Evolutionary conservation across 2,329 filamentous ascomycete species (phyloP).

Genomic region (Colletotrichum filicis): DNA sequence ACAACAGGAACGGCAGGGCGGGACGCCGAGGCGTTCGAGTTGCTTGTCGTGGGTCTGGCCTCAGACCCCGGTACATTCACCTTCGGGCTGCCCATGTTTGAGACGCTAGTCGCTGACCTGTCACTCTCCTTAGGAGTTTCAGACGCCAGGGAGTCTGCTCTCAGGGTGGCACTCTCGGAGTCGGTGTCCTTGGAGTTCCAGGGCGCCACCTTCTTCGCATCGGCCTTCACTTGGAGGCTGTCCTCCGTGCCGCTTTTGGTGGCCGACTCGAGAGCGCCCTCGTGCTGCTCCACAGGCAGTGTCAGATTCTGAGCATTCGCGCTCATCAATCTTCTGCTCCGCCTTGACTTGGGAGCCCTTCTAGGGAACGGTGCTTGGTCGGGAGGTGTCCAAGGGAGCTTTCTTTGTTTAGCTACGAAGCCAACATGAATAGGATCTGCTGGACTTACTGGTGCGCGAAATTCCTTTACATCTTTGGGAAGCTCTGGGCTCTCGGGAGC

Average conservation of each 20-base stretch:
- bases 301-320: slow-evolving; percentile 53
- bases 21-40: slow-evolving; percentile 27
- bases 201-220: slow-evolving; percentile 7
- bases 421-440: background rate
- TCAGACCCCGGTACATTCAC: slow-evolving; percentile 37
- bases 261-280: slow-evolving; percentile 37
- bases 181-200: slow-evolving; percentile 19
- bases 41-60: slow-evolving; percentile 32
- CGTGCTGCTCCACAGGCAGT: slow-evolving; percentile 53
- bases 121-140: slow-evolving; percentile 19
- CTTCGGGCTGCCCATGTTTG: slow-evolving; percentile 16
- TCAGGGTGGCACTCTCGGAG: slow-evolving; percentile 7
- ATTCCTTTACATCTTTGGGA: slow-evolving; percentile 44
- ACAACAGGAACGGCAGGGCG: slow-evolving; percentile 53
- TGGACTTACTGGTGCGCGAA: slow-evolving; percentile 62
- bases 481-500: slow-evolving; percentile 21
- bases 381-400: slow-evolving; percentile 69
- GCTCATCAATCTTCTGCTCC: slow-evolving; percentile 53
- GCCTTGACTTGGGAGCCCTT: slow-evolving; percentile 43
- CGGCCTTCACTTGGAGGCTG: slow-evolving; percentile 40
- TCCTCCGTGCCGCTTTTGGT: slow-evolving; percentile 33
- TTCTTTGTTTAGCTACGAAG: slow-evolving; percentile 15
- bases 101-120: slow-evolving; percentile 12
- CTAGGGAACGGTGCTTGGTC: slow-evolving; percentile 63
- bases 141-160: slow-evolving; percentile 14